A percentile compares a stretch with the other conserved stretches of the same genome.
These are phyloP conservation scores for Melaleuca alternifolia DNA, from an alignment of 345 rosid species.

Conservation along the genomic window DNA sequence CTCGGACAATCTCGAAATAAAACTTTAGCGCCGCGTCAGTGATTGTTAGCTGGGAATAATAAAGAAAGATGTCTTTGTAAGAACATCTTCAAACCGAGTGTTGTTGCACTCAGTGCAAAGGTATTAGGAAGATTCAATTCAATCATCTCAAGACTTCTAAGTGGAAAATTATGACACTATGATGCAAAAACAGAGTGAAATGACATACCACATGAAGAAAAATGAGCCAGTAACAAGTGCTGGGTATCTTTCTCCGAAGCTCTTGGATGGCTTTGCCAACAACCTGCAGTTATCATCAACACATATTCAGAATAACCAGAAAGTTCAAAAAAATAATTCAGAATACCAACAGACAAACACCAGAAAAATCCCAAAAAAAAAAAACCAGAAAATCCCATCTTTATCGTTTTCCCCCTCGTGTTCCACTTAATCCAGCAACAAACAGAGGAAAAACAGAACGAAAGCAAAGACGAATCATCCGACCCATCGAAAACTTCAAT, in stretches of 20 bases:
- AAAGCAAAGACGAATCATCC: background rate
- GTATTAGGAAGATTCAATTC: background rate
- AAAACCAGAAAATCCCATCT: background rate
- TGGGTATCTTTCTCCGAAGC: slow-evolving; percentile 52
- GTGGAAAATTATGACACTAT: background rate
- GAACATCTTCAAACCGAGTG: background rate
- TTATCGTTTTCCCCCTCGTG: background rate
- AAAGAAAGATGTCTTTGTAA: background rate
- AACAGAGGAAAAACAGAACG: background rate
- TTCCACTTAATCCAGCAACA: background rate
- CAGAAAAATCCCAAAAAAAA: too few species aligned
- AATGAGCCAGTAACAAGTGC: slow-evolving; percentile 79
- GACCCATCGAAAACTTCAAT: slow-evolving; percentile 12
- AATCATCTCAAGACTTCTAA: background rate
- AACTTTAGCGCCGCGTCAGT: background rate
- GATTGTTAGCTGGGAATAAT: background rate
- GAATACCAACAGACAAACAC: background rate
- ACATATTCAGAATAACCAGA: slow-evolving; percentile 11
- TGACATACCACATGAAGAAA: slow-evolving; percentile 93
- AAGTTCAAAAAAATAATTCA: background rate
- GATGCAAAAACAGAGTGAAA: slow-evolving; percentile 44
- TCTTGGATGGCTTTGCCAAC: slow-evolving; percentile 25
- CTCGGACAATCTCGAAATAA: background rate
- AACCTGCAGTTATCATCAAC: slow-evolving; percentile 9
- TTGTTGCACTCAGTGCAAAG: background rate